These are phyloP conservation scores for Pyrus hybrid DNA, from an alignment of 331 rosid genomes.

Conservation along the genomic window DNA sequence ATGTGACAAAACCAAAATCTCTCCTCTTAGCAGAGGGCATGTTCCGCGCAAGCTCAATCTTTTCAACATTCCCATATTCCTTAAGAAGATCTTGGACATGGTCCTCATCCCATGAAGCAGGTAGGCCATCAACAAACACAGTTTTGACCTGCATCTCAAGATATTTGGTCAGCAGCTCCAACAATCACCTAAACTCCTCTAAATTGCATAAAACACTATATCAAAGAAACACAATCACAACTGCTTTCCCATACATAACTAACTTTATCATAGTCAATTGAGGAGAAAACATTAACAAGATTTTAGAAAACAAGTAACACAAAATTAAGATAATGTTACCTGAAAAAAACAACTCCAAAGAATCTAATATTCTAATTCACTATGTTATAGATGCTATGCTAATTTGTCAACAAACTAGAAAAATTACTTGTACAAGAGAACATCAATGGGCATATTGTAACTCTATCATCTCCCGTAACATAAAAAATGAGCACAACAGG, in stretches of 20 bases:
- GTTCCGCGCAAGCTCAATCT: slow-evolving; percentile 92
- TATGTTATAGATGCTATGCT: not conserved
- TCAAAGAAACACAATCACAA: not conserved
- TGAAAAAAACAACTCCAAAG: not conserved
- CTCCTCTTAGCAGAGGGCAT: slow-evolving; percentile 97
- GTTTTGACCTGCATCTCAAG: slow-evolving; percentile 76
- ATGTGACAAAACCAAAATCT: slow-evolving; percentile 96
- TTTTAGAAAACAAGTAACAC: not conserved
- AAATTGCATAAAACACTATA: too few species aligned
- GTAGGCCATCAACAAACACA: slow-evolving; percentile 89
- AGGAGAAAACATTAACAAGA: too few species aligned
- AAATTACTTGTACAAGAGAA: not conserved
- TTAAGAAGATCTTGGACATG: slow-evolving; percentile 64
- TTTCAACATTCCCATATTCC: slow-evolving; percentile 73
- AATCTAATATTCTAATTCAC: not conserved
- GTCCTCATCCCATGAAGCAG: slow-evolving; percentile 94
- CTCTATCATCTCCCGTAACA: not conserved
- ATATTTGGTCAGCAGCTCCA: slow-evolving; percentile 17
- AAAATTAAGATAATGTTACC: not conserved
- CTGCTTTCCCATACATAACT: not conserved
- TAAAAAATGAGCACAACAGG: not conserved
- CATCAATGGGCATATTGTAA: not conserved
- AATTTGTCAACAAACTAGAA: not conserved
- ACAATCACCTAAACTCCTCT: not conserved
- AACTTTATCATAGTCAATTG: not conserved